These are phyloP conservation scores for Thelephora ganbajun DNA, from an alignment of 768 basidiomycete genomes.

Conservation along the genomic window DNA sequence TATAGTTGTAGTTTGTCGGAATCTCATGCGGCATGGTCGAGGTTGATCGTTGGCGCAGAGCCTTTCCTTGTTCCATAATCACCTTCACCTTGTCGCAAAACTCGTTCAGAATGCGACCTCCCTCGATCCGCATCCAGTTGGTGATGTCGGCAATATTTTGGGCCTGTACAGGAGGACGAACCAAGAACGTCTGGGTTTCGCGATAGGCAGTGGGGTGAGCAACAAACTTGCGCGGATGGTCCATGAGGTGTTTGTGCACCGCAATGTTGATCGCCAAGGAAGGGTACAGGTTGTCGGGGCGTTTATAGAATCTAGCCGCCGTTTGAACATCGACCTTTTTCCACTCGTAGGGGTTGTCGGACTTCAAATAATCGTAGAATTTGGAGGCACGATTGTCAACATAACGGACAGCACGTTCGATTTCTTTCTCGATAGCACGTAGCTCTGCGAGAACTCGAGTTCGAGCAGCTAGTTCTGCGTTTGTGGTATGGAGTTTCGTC, in stretches of 20 bases:
- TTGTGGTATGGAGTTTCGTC: conserved; percentile 8
- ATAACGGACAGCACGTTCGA: conserved; percentile 27
- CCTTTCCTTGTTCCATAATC: conserved; percentile 19
- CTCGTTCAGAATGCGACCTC: conserved; percentile 24
- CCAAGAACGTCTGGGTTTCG: conserved; percentile 34
- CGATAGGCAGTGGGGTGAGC: conserved; percentile 33
- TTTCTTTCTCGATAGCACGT: conserved; percentile 32
- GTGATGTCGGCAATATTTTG: conserved; percentile 33
- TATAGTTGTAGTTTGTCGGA: conserved; percentile 15
- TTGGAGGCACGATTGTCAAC: conserved; percentile 14
- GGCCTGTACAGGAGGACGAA: conserved; percentile 50
- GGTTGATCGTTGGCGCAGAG: background rate
- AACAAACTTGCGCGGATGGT: conserved; percentile 34
- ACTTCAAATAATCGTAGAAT: conserved; percentile 31
- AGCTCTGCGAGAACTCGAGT: conserved; percentile 49
- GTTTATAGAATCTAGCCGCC: conserved; percentile 21
- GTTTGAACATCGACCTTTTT: conserved; percentile 36
- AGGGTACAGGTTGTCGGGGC: conserved; percentile 11
- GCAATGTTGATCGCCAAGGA: conserved; percentile 29
- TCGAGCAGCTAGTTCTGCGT: conserved; percentile 37
- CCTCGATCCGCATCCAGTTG: conserved; percentile 28
- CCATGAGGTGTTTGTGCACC: conserved; percentile 55
- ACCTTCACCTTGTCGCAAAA: conserved; percentile 38
- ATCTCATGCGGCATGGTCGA: conserved; percentile 15
- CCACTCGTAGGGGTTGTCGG: conserved; percentile 39